phyloP scores from a whole-genome alignment of 148 eudicot genomes.

The Rhododendron ferrugineum region DNA sequence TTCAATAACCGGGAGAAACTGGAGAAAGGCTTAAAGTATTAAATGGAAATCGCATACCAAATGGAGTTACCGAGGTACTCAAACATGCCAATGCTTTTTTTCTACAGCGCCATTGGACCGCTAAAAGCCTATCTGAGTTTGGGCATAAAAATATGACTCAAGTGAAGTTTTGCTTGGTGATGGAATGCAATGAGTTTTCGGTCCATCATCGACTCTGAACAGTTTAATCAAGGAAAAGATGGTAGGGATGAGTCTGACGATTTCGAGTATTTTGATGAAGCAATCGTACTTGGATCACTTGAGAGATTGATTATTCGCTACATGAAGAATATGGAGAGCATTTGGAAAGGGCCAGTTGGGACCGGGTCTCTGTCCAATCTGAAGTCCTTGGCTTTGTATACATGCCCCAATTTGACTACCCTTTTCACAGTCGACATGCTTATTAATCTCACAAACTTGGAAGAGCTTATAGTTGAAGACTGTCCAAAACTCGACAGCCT shows the following conservation, averaged over 20 bases:
- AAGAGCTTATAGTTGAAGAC: constrained; percentile 18
- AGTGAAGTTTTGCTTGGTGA: background rate
- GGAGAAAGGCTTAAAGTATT: background rate
- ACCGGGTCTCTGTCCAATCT: background rate
- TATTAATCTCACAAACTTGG: background rate
- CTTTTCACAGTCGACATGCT: constrained; percentile 9
- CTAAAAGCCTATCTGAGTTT: background rate
- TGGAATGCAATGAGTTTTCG: background rate
- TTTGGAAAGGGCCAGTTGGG: no score
- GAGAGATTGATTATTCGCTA: no score
- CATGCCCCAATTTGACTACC: constrained; percentile 15
- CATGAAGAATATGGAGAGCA: no score
- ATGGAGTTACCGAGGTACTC: background rate
- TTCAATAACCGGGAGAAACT: no score
- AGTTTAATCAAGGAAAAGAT: no score
- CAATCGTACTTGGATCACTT: no score
- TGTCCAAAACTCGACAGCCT: constrained; percentile 12
- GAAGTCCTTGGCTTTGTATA: constrained; percentile 8
- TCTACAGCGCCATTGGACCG: background rate
- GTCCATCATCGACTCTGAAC: background rate
- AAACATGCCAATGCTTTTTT: background rate
- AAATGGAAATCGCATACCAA: background rate
- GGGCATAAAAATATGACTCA: background rate
- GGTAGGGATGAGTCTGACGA: no score
- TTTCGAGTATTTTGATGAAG: no score